Conservation (phyloP, 495 filamentous ascomycete species). For the Annulohypoxylon moriforme region DNA sequence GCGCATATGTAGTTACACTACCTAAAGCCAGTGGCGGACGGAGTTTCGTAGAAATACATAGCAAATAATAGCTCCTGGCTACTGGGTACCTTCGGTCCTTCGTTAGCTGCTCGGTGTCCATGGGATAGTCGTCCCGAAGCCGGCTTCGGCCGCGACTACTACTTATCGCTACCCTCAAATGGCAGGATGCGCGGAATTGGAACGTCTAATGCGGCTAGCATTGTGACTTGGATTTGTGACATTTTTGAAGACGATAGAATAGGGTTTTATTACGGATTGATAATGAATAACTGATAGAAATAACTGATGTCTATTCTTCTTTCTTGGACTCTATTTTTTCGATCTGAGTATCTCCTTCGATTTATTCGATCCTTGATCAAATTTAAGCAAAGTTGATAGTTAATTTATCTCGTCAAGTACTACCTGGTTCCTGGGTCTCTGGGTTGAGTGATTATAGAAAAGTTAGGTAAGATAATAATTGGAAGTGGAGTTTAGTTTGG, state of each 20-base stretch:
- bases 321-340: not conserved
- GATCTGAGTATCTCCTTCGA: not conserved
- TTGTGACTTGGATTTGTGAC: not conserved
- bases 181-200: not conserved
- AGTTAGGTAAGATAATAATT: not conserved
- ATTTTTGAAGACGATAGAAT: not conserved
- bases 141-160: slow-evolving; percentile 31
- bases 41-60: slow-evolving; percentile 11
- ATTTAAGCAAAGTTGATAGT: not conserved
- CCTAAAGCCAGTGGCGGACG: slow-evolving; percentile 3
- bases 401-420: not conserved
- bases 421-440: too few relatives aligned
- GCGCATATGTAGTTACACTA: not conserved
- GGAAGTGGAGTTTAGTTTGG: not conserved
- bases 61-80: not conserved
- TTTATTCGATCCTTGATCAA: too few relatives aligned
- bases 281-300: not conserved
- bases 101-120: not conserved
- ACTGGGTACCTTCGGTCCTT: too few relatives aligned
- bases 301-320: not conserved
- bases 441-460: not conserved
- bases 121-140: slow-evolving; percentile 11
- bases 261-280: too few relatives aligned
- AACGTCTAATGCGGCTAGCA: slow-evolving; percentile 4
- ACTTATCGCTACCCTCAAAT: slow-evolving; percentile 1